Evolutionary conservation across 2,329 filamentous ascomycete species (phyloP).

Genomic region (Fusarium odoratissimum): DNA sequence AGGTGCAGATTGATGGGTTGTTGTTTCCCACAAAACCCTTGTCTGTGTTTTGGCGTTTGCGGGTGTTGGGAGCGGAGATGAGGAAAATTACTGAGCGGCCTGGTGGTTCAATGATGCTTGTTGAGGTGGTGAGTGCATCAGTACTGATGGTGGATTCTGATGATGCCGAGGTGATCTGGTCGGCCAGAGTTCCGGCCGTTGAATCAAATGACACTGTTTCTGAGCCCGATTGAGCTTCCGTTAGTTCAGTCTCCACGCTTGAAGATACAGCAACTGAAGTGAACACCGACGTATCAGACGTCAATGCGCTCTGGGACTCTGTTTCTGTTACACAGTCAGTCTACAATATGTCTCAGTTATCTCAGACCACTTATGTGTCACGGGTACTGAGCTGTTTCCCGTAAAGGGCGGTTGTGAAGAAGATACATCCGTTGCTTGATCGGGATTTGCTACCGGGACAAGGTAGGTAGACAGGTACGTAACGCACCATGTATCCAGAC

Average conservation of each 20-base stretch:
- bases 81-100: neutral
- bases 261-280: too few species aligned
- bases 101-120: neutral
- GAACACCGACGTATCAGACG: neutral
- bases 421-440: neutral
- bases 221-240: neutral
- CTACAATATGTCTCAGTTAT: too few species aligned
- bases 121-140: neutral
- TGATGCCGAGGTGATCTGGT: neutral
- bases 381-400: neutral
- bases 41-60: neutral
- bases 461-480: slow-evolving; percentile 6
- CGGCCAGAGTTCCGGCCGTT: neutral
- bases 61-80: neutral
- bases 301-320: neutral
- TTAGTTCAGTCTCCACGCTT: neutral
- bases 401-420: neutral
- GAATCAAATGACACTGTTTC: neutral
- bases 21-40: neutral
- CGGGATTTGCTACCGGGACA: neutral
- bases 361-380: neutral
- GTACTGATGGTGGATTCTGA: neutral
- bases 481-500: neutral
- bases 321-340: neutral
- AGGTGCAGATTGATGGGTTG: neutral